A percentile compares a stretch with the other conserved stretches of the same genome.
Conservation (phyloP, 805 yeast genomes). For the Monosporozyma servazzii region DNA sequence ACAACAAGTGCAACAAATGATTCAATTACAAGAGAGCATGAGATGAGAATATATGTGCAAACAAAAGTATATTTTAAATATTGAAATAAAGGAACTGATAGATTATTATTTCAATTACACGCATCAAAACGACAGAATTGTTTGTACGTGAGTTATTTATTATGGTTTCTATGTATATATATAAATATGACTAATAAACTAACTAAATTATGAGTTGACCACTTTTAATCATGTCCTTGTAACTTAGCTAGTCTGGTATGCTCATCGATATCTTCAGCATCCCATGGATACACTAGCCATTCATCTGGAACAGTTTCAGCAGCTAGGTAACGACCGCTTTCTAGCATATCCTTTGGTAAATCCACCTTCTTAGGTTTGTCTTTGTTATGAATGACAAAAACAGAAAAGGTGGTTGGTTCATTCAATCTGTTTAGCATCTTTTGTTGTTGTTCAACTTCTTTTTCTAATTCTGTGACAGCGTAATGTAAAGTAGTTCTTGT, state of each 20-base stretch:
- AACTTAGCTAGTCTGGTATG: conserved; percentile 57
- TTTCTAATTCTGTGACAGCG: conserved; percentile 64
- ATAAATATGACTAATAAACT: not conserved
- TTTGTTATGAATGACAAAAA: conserved; percentile 80
- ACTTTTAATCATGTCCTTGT: conserved; percentile 50
- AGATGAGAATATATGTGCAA: conserved; percentile 1
- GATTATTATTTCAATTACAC: not conserved
- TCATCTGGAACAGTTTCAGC: conserved; percentile 67
- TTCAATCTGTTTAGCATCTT: conserved; percentile 46
- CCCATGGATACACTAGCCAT: conserved; percentile 93
- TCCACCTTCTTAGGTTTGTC: conserved; percentile 72
- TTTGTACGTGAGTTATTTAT: not conserved
- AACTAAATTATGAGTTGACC: not conserved
- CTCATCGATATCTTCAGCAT: conserved; percentile 67
- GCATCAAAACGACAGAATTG: not conserved
- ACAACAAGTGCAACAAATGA: conserved; percentile 80
- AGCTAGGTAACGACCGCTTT: conserved; percentile 56
- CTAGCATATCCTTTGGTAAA: conserved; percentile 53
- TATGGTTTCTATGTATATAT: not conserved
- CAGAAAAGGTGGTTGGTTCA: conserved; percentile 57
- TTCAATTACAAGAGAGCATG: conserved; percentile 43
- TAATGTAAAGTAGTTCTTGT: conserved; percentile 85
- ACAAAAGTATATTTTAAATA: not conserved
- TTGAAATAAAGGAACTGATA: not conserved
- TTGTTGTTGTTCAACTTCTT: conserved; percentile 50